A percentile compares a stretch with the other conserved stretches of the same genome.
Evolutionary conservation across 352 stramenopile genomes (phyloP).

Genomic region (Globisporangium cylindrosporum): DNA sequence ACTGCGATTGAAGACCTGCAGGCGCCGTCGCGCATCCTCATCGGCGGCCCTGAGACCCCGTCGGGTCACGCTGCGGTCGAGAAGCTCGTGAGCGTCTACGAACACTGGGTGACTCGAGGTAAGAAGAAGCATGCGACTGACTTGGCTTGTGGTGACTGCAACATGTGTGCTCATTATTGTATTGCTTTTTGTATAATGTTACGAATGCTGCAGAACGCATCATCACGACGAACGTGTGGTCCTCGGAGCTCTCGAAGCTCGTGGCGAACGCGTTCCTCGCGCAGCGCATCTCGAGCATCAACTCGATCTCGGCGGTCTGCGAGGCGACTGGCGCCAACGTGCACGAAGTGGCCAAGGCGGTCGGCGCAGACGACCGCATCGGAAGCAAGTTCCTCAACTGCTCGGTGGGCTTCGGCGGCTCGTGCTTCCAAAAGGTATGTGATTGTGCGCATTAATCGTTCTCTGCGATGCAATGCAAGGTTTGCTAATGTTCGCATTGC

Average conservation of each 20-base stretch:
- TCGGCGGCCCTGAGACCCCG: conserved; percentile 95
- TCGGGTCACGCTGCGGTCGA: conserved; percentile 86
- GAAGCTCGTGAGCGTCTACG: conserved; percentile 95
- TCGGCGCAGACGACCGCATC: conserved; percentile 98
- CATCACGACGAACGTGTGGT: conserved; percentile 99
- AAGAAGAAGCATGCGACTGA: not conserved
- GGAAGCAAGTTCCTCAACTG: conserved; percentile 97
- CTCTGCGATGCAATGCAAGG: conserved; percentile 18
- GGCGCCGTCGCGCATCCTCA: conserved; percentile 96
- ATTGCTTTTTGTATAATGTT: not conserved
- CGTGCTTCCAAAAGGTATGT: conserved; percentile 95
- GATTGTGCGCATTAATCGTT: not conserved
- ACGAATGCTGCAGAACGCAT: conserved; percentile 81
- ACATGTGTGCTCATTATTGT: not conserved
- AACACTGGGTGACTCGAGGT: conserved; percentile 94
- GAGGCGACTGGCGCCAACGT: conserved; percentile 98
- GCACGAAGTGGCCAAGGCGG: conserved; percentile 97
- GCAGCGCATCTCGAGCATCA: conserved; percentile 99
- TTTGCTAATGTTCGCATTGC: not conserved
- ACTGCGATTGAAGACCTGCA: conserved; percentile 97
- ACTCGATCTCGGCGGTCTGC: conserved; percentile 99
- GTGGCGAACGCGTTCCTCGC: conserved; percentile 99
- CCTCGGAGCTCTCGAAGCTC: conserved; percentile 99
- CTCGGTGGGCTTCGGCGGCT: conserved; percentile 98
- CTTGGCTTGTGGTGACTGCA: not conserved